Conservation (phyloP, 169 alveolate species). For the Eimeria praecox region DNA sequence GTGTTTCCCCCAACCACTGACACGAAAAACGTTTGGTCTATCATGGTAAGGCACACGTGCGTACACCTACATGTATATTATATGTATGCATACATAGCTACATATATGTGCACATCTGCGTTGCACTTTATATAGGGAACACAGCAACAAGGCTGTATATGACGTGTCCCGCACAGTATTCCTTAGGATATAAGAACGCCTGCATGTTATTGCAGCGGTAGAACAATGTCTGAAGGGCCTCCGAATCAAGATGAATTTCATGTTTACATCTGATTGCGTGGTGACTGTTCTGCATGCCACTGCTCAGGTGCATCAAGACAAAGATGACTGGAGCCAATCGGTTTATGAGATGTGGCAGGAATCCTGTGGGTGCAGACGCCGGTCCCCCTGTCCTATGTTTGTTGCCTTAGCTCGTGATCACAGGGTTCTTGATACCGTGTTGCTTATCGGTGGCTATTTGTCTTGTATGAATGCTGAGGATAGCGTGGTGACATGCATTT, state of each 20-base stretch:
- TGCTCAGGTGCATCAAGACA: slow-evolving; percentile 67
- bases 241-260: background rate
- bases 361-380: slow-evolving; percentile 5
- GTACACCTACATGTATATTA: background rate
- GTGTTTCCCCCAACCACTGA: slow-evolving; percentile 58
- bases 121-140: background rate
- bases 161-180: background rate
- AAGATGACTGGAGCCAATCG: slow-evolving; percentile 72
- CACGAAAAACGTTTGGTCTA: slow-evolving; percentile 70
- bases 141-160: background rate
- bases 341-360: slow-evolving; percentile 78
- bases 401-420: background rate
- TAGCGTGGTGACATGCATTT: background rate
- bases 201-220: background rate
- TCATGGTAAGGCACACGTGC: slow-evolving; percentile 47
- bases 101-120: background rate
- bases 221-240: background rate
- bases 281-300: background rate
- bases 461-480: background rate
- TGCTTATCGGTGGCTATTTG: background rate
- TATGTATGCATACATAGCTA: background rate
- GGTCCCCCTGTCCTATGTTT: background rate
- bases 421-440: background rate
- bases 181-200: too few species aligned
- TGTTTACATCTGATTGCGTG: background rate